Percentiles rank a stretch among this genome's conserved stretches.
Conservation (phyloP, 2,329 filamentous ascomycete genomes). For the Colletotrichum sp. region DNA sequence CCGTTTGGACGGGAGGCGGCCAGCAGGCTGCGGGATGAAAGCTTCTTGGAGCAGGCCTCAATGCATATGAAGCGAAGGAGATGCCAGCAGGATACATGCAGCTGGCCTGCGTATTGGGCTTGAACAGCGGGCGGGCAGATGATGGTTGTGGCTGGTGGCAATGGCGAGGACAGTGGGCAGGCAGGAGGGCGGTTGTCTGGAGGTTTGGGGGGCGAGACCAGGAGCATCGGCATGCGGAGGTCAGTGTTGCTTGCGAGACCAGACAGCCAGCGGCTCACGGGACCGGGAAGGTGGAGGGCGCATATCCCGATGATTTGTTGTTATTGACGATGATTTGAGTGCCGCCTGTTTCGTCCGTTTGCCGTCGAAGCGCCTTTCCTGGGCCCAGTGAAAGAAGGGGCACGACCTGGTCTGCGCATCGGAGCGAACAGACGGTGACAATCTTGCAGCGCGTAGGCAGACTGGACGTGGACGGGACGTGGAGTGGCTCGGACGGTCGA, state of each 20-base stretch:
- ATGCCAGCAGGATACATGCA: not conserved
- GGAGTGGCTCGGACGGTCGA: not conserved
- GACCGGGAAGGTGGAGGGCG: not conserved
- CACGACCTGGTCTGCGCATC: not conserved
- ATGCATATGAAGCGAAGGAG: not conserved
- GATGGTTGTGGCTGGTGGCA: not conserved
- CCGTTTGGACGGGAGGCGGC: not conserved
- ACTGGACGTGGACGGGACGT: not conserved
- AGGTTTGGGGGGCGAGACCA: not conserved
- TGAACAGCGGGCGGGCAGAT: not conserved
- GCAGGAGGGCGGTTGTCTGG: not conserved
- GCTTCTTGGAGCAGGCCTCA: not conserved
- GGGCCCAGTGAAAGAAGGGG: not conserved
- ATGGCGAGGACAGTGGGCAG: not conserved
- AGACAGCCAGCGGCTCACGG: not conserved
- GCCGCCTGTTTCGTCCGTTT: not conserved
- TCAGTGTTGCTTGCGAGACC: not conserved
- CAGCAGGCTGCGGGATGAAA: not conserved
- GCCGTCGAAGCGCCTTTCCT: not conserved
- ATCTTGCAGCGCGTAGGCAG: not conserved
- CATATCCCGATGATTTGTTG: not conserved
- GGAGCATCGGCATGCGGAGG: not conserved
- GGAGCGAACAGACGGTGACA: slow-evolving; percentile 11
- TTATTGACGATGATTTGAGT: not conserved
- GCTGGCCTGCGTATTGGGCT: not conserved